Evolutionary conservation across 208 protist genomes (phyloP).

Genomic region (Trypanosoma lewisi): DNA sequence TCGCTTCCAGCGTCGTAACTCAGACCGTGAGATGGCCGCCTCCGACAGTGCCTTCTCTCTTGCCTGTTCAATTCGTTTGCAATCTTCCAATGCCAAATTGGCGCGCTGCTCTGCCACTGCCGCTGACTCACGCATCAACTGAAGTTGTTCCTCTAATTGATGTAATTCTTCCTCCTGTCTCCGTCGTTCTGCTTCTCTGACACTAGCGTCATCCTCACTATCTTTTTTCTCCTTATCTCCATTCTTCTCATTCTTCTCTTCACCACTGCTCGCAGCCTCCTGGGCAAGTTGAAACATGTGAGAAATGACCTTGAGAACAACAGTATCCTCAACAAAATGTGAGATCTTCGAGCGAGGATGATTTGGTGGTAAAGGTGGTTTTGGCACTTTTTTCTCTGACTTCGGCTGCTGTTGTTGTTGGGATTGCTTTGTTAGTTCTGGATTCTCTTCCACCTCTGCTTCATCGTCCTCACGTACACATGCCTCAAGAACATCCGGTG

Average conservation of each 20-base stretch:
- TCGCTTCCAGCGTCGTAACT: conserved; percentile 64
- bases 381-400: conserved; percentile 1
- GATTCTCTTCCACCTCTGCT: not conserved
- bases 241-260: not conserved
- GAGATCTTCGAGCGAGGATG: conserved; percentile 31
- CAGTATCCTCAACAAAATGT: conserved; percentile 46
- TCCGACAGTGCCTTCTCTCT: conserved; percentile 75
- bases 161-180: conserved; percentile 38
- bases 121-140: conserved; percentile 42
- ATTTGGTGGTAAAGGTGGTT: conserved; percentile 12
- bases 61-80: conserved; percentile 36
- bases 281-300: conserved; percentile 77
- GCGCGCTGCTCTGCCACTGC: conserved; percentile 44
- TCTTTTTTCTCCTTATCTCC: not conserved
- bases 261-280: conserved; percentile 1
- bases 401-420: conserved; percentile 21
- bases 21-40: conserved; percentile 61
- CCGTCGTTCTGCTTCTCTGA: conserved; percentile 2
- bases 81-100: conserved; percentile 22
- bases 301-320: conserved; percentile 56
- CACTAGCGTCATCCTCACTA: not conserved
- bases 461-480: conserved; percentile 46
- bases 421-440: conserved; percentile 10
- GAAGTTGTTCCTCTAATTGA: conserved; percentile 16
- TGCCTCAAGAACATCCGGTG: conserved; percentile 39